Percentiles rank a stretch among this genome's conserved stretches.
phyloP scores from a whole-genome alignment of 2,329 filamentous ascomycete species.

The Talaromyces sp. region DNA sequence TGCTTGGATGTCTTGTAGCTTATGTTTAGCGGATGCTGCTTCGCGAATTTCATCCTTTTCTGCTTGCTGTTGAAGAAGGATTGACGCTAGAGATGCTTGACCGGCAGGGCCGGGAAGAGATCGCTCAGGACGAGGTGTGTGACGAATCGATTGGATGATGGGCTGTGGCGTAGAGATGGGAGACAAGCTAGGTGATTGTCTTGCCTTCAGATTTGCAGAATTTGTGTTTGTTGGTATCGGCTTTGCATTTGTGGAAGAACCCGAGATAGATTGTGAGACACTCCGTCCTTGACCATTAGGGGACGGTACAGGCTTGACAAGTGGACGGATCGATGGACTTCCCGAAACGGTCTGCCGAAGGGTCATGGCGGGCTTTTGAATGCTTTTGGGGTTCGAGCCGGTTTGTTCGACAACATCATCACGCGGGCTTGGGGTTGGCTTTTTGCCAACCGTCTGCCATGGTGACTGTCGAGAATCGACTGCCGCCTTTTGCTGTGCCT shows the following conservation, averaged over 20 bases:
- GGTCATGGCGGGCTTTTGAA: constrained; percentile 52
- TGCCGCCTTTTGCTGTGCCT: constrained; percentile 33
- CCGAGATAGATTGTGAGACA: constrained; percentile 34
- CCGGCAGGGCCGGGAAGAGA: constrained; percentile 39
- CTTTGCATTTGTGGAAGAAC: constrained; percentile 42
- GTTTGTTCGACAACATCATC: background rate
- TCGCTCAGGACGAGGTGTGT: constrained; percentile 44
- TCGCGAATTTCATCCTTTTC: constrained; percentile 82
- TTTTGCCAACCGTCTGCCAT: constrained; percentile 58
- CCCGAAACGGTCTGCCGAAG: constrained; percentile 61
- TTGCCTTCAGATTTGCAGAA: background rate
- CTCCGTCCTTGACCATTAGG: constrained; percentile 24
- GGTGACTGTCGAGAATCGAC: constrained; percentile 43
- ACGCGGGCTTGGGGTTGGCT: background rate
- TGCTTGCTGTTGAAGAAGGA: constrained; percentile 78
- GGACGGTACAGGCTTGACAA: constrained; percentile 17
- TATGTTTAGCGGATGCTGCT: constrained; percentile 75
- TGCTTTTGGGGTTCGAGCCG: constrained; percentile 25
- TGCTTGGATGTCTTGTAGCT: constrained; percentile 89
- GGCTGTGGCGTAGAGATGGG: constrained; percentile 23
- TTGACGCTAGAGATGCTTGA: constrained; percentile 69
- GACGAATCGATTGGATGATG: constrained; percentile 45
- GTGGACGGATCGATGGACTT: constrained; percentile 24
- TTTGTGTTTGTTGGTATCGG: constrained; percentile 15
- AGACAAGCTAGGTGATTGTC: constrained; percentile 21